phyloP scores from a whole-genome alignment of 441 rosid species.

The Aquilaria agallochum region DNA sequence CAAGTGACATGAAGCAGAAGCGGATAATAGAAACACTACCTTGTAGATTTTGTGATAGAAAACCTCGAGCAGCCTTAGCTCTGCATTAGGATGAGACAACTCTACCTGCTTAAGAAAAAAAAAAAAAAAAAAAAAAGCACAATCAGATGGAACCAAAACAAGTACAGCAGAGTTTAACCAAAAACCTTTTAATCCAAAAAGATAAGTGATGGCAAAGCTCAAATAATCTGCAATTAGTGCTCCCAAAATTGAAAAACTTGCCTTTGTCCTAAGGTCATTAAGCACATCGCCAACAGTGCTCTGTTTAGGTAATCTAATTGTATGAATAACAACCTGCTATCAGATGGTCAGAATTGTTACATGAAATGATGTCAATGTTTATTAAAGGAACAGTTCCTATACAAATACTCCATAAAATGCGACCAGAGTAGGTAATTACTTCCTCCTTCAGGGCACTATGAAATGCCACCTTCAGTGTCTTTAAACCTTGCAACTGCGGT shows the following conservation, averaged over 20 bases:
- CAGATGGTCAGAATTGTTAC: slow-evolving; percentile 1
- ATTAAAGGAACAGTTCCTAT: too few species aligned
- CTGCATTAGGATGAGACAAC: slow-evolving; percentile 41
- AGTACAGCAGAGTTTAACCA: too few species aligned
- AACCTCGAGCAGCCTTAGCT: slow-evolving; percentile 49
- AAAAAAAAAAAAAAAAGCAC: slow-evolving; percentile 1
- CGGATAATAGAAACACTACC: slow-evolving; percentile 17
- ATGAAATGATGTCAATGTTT: too few species aligned
- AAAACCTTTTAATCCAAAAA: too few species aligned
- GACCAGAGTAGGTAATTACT: slow-evolving; percentile 24
- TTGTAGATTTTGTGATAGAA: slow-evolving; percentile 51
- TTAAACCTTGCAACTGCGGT: slow-evolving; percentile 49
- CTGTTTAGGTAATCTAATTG: slow-evolving; percentile 52
- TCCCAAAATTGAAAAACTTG: slow-evolving; percentile 2
- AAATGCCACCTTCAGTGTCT: slow-evolving; percentile 49
- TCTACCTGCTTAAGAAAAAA: slow-evolving; percentile 35
- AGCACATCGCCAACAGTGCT: slow-evolving; percentile 57
- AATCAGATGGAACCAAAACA: too few species aligned
- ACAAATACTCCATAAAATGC: not conserved
- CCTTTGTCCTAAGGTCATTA: slow-evolving; percentile 47
- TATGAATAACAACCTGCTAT: slow-evolving; percentile 41
- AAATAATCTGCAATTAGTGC: too few species aligned
- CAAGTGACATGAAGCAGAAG: too few species aligned
- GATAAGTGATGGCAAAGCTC: too few species aligned
- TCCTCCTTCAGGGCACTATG: slow-evolving; percentile 54